A percentile compares a stretch with the other conserved stretches of the same genome.
Conservation (phyloP, 1,139 yeast species). For the Magnusiomyces starmeri region DNA sequence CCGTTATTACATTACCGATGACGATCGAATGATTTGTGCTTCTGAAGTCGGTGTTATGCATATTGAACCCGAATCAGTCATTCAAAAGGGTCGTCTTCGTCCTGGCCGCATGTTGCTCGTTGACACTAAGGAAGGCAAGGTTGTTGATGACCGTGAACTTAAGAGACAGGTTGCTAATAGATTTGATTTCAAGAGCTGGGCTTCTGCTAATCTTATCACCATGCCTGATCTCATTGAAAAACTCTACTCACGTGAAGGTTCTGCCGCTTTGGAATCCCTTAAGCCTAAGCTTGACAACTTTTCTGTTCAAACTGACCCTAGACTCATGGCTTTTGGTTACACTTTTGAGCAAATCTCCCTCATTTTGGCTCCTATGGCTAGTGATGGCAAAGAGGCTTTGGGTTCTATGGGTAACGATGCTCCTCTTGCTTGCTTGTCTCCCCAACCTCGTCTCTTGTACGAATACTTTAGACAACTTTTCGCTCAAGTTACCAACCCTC, state of each 20-base stretch:
- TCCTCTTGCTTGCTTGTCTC: conserved; percentile 92
- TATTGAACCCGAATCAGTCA: conserved; percentile 72
- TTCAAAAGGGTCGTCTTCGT: conserved; percentile 87
- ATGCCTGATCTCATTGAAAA: conserved; percentile 66
- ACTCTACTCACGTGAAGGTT: conserved; percentile 43
- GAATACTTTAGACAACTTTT: conserved; percentile 94
- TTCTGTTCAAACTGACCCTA: conserved; percentile 68
- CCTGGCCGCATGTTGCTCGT: conserved; percentile 97
- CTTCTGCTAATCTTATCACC: conserved; percentile 74
- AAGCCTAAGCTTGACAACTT: conserved; percentile 33
- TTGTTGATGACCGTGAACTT: conserved; percentile 87
- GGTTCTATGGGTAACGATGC: conserved; percentile 99
- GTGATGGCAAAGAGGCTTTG: conserved; percentile 83
- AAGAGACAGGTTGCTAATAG: conserved; percentile 75
- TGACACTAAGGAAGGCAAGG: conserved; percentile 86
- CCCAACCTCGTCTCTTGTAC: conserved; percentile 82
- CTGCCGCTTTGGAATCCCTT: conserved; percentile 31
- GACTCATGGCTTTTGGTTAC: conserved; percentile 82
- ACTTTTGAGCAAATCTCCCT: conserved; percentile 84
- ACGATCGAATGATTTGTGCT: conserved; percentile 94
- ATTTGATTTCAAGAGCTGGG: conserved; percentile 91
- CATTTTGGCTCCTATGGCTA: conserved; percentile 88
- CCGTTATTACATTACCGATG: conserved; percentile 91
- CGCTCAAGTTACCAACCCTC: conserved; percentile 98
- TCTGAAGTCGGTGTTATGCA: conserved; percentile 97